A percentile compares a stretch with the other conserved stretches of the same genome.
Conservation (phyloP, 177 flowering plant species). For the Tripterygium wilfordii region DNA sequence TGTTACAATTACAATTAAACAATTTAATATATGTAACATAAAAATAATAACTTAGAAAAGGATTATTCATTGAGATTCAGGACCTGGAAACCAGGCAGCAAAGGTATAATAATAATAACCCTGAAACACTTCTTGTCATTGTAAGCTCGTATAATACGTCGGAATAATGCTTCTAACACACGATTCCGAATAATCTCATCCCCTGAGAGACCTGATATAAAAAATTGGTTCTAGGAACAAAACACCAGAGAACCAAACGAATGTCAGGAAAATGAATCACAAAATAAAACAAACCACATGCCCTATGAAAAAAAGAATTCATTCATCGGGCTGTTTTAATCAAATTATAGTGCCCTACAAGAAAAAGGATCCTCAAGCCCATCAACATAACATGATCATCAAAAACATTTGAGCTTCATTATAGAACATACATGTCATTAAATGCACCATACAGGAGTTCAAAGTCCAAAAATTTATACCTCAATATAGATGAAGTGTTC, state of each 20-base stretch:
- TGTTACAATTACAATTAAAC: constrained; percentile 19
- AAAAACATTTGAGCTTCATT: too few relatives aligned
- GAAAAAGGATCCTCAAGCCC: too few relatives aligned
- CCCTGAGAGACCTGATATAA: constrained; percentile 94
- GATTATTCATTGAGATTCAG: constrained; percentile 5
- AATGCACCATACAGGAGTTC: too few relatives aligned
- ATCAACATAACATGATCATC: too few relatives aligned
- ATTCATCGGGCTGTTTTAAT: too few relatives aligned
- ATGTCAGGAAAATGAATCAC: constrained; percentile 16
- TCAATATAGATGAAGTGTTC: constrained; percentile 90
- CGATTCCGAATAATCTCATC: constrained; percentile 88
- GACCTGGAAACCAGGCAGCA: constrained; percentile 98
- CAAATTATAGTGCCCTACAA: too few relatives aligned
- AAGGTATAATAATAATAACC: constrained; percentile 90
- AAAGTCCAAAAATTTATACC: constrained; percentile 29
- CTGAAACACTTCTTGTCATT: constrained; percentile 82
- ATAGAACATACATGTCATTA: too few relatives aligned
- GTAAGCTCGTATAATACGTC: constrained; percentile 80
- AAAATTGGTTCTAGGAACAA: constrained; percentile 90
- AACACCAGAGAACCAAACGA: constrained; percentile 13
- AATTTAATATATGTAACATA: background rate
- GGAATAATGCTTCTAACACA: constrained; percentile 74
- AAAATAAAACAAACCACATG: too few relatives aligned
- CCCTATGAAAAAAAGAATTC: too few relatives aligned
- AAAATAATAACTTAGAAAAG: background rate